Percentiles rank a stretch among this genome's conserved stretches.
These are phyloP conservation scores for Ophiostoma sp. DNA, from an alignment of 2,329 filamentous ascomycete genomes.

Conservation along the genomic window DNA sequence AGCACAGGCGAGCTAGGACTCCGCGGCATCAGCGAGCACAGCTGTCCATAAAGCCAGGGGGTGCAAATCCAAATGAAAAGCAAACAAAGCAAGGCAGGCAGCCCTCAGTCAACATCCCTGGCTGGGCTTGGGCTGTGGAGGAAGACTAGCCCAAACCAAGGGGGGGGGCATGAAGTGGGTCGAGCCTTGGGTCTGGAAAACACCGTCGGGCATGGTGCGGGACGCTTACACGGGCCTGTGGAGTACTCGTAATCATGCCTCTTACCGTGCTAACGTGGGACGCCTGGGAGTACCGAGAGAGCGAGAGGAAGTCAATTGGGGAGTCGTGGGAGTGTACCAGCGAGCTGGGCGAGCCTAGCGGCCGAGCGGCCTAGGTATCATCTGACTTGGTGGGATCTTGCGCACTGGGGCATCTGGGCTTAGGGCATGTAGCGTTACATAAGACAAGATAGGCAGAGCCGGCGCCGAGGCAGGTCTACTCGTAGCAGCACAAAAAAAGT, in stretches of 20 bases:
- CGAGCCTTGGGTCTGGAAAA: constrained; percentile 7
- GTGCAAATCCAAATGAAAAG: constrained; percentile 11
- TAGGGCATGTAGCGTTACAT: constrained; percentile 5
- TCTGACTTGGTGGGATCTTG: neutral
- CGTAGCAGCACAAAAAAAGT: constrained; percentile 1
- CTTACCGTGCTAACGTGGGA: no score
- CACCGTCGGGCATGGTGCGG: no score
- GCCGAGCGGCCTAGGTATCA: no score
- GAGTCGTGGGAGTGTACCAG: neutral
- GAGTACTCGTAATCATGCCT: no score
- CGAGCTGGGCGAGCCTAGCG: no score
- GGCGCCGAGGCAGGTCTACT: constrained; percentile 4
- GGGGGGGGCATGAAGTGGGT: constrained; percentile 7
- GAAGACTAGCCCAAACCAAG: constrained; percentile 13
- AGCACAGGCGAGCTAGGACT: neutral
- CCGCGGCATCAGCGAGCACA: neutral
- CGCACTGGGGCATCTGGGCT: neutral
- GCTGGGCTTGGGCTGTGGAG: constrained; percentile 11
- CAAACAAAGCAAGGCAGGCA: neutral
- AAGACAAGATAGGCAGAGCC: neutral
- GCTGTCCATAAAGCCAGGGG: neutral
- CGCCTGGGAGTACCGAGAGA: no score
- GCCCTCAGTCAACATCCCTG: constrained; percentile 4
- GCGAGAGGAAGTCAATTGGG: neutral
- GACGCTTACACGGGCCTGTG: no score